Conservation (phyloP, 441 rosid species). For the Pelargonium citronellum region DNA sequence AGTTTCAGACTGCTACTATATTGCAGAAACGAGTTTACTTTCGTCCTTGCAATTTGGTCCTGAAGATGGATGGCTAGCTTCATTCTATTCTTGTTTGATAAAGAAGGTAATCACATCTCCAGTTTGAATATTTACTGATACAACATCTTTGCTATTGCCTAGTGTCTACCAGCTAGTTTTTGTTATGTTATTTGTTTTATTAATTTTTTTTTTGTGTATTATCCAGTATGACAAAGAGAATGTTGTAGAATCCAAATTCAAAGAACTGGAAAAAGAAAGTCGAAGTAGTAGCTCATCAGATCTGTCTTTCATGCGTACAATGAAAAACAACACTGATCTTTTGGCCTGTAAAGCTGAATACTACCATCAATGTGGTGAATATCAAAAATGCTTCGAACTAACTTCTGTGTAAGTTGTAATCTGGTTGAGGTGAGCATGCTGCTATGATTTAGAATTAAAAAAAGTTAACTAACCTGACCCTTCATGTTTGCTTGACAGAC, state of each 20-base stretch:
- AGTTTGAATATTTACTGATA: conserved; percentile 9
- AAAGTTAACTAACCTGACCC: conserved; percentile 14
- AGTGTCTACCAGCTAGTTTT: not conserved
- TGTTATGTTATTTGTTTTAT: not conserved
- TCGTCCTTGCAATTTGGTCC: conserved; percentile 75
- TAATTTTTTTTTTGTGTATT: conserved; percentile 14
- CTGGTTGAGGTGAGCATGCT: not conserved
- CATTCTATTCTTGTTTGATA: conserved; percentile 82
- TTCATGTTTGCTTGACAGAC: conserved; percentile 33
- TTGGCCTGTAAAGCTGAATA: conserved; percentile 92
- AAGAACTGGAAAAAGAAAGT: conserved; percentile 70
- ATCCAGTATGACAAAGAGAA: conserved; percentile 65
- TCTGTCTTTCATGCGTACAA: conserved; percentile 45
- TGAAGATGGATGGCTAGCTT: conserved; percentile 87
- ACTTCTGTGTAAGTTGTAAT: conserved; percentile 59
- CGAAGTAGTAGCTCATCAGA: conserved; percentile 39
- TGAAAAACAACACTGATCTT: conserved; percentile 74
- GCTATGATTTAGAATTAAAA: conserved; percentile 16
- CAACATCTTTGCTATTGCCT: not conserved
- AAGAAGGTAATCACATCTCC: conserved; percentile 50
- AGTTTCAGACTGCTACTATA: conserved; percentile 15
- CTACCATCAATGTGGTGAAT: conserved; percentile 89
- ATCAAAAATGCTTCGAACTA: conserved; percentile 80
- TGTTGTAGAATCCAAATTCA: conserved; percentile 72
- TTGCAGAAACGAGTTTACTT: conserved; percentile 64